phyloP scores from a whole-genome alignment of 2,329 filamentous ascomycete genomes.

The Microdochium paspali region DNA sequence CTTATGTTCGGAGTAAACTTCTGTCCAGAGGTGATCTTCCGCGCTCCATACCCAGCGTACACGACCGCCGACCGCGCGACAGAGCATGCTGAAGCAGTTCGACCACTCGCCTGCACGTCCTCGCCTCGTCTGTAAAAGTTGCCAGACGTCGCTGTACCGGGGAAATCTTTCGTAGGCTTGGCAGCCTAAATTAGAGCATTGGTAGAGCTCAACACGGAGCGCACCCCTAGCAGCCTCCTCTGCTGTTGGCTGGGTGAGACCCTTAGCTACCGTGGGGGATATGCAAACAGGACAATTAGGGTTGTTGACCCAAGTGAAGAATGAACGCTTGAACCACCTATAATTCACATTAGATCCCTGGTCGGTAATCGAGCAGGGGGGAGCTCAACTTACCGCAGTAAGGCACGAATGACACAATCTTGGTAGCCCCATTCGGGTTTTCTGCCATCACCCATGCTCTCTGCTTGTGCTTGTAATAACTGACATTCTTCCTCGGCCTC shows the following conservation, averaged over 20 bases:
- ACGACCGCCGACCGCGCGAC: slow-evolving; percentile 79
- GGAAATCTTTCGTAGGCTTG: slow-evolving; percentile 81
- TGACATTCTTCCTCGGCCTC: slow-evolving; percentile 92
- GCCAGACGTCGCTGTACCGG: slow-evolving; percentile 91
- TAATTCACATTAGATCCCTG: slow-evolving; percentile 3
- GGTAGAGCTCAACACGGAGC: slow-evolving; percentile 79
- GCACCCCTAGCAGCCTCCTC: slow-evolving; percentile 88
- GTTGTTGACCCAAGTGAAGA: slow-evolving; percentile 97
- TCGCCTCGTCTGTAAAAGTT: slow-evolving; percentile 73
- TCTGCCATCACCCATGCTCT: slow-evolving; percentile 71
- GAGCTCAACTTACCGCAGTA: slow-evolving; percentile 59
- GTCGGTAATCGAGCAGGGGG: not conserved
- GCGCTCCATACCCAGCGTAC: slow-evolving; percentile 98
- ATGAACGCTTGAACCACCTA: slow-evolving; percentile 91
- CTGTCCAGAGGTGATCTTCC: slow-evolving; percentile 96
- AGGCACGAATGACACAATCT: slow-evolving; percentile 84
- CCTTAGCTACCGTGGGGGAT: slow-evolving; percentile 73
- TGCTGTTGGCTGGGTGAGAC: slow-evolving; percentile 74
- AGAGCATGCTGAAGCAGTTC: slow-evolving; percentile 98
- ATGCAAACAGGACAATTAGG: slow-evolving; percentile 75
- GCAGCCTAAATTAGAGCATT: slow-evolving; percentile 70
- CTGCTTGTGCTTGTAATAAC: slow-evolving; percentile 77
- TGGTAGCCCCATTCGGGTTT: slow-evolving; percentile 94
- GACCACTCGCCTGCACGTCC: slow-evolving; percentile 94
- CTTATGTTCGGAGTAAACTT: slow-evolving; percentile 91